Base-by-base conservation (phyloP, 306 rosid genomes). In the Cicer judaicum region DNA sequence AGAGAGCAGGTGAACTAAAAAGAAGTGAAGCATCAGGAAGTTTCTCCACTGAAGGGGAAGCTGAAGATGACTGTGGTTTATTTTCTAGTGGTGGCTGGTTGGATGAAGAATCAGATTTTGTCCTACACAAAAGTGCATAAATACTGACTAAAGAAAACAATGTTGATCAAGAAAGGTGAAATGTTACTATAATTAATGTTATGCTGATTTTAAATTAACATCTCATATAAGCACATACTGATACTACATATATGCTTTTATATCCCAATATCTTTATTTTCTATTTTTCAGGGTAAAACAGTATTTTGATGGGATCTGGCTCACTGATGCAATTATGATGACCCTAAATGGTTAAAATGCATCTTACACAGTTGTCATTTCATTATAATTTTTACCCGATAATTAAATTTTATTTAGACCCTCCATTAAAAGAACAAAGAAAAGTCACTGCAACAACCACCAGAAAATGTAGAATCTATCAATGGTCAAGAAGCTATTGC, bases 21-120 rank as follows among this genome's bases (percentile, higher is more conserved):
- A 94, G 94, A 81, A 89, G 68, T 6, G 97, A 89, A 83, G 93
- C 98, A 77, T 94, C 98, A 8, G 98, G 98, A 76, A 94, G 98
- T 77, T 80, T 88, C 81, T 77, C 88, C 42, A 80, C 43, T 11
- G 84, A 75, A 77, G 83, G 68, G 18, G 42, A 73, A 38, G 85
- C 70, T 63, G 87, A 24, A 38, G 85, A 73, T 63, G 87, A 24
- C 53, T 77, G 78, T 46, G 53, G 56, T 24, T 69, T 34, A 70
- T 77, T 80, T 80, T 87, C 82, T 16, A 60, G 80, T 59, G 57
- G 80, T 59, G 57, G 75, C 68, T 24, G 83, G 63, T 71, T 67
- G 36, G 90, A 65, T 44, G 84, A 50, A 61, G 81, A 62, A 77
- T 73, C 83, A 21, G 85, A 61, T 79, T 70, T 75, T n/a, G 48